phyloP scores from a whole-genome alignment of 2,329 filamentous ascomycete genomes.

The Zarea fungicola region DNA sequence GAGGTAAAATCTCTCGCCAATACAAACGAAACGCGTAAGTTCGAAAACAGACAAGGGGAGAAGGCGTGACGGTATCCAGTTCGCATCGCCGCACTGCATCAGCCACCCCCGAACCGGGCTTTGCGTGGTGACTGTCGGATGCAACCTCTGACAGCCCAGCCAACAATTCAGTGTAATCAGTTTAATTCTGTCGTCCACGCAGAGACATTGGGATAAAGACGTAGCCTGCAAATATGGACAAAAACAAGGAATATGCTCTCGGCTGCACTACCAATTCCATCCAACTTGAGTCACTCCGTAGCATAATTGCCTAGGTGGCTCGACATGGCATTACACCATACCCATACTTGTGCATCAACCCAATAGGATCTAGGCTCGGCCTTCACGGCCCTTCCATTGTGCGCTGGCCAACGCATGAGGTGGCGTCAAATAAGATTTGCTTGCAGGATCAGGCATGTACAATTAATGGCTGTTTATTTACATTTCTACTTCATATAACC shows the following conservation, averaged over 20 bases:
- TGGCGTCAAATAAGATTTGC: neutral
- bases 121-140: neutral
- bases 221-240: neutral
- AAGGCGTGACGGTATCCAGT: constrained; percentile 3
- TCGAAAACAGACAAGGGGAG: neutral
- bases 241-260: no score
- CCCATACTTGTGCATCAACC: no score
- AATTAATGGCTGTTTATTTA: neutral
- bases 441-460: no score
- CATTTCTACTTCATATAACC: neutral
- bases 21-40: neutral
- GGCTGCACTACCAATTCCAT: no score
- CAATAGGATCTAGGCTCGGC: neutral
- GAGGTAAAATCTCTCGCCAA: neutral
- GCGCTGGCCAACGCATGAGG: constrained; percentile 8
- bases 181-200: neutral
- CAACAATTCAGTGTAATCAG: neutral
- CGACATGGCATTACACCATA: no score
- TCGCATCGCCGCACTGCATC: constrained; percentile 10
- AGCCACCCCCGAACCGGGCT: neutral
- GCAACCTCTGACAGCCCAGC: constrained; percentile 2
- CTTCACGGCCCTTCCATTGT: neutral
- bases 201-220: neutral
- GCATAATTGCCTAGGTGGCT: no score
- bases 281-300: no score